These are phyloP conservation scores for Mortierella claussenii DNA, from an alignment of 192 early-diverging fungal species.

Conservation along the genomic window DNA sequence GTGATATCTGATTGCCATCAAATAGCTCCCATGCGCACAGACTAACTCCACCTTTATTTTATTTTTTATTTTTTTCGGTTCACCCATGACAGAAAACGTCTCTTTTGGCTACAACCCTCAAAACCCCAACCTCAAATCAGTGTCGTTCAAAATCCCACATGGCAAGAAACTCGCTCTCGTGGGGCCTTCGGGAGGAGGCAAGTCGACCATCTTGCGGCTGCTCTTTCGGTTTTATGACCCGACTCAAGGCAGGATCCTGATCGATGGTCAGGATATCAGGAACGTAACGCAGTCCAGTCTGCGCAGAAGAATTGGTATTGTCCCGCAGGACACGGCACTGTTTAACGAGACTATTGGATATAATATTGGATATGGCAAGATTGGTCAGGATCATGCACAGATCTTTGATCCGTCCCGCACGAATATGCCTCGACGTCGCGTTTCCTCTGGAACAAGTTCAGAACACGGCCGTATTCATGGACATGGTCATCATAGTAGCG, in stretches of 20 bases:
- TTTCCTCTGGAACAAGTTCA: constrained; percentile 11
- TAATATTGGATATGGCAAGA: constrained; percentile 91
- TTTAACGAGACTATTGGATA: constrained; percentile 92
- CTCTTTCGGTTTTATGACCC: constrained; percentile 96
- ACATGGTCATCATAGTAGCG: no score
- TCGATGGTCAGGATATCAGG: constrained; percentile 87
- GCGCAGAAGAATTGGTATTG: constrained; percentile 84
- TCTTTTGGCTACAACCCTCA: constrained; percentile 84
- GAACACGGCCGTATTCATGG: not conserved
- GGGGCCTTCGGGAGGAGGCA: constrained; percentile 92
- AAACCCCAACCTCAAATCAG: constrained; percentile 62
- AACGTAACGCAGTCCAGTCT: constrained; percentile 82
- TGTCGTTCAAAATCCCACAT: constrained; percentile 85
- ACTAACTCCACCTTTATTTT: not conserved
- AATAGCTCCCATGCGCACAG: no score
- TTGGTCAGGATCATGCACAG: constrained; percentile 68
- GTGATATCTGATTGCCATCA: no score
- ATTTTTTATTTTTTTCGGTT: not conserved
- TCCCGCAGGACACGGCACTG: constrained; percentile 83
- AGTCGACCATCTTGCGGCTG: constrained; percentile 86
- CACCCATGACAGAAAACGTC: constrained; percentile 75
- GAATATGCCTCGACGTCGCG: not conserved
- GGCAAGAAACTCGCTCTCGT: constrained; percentile 92
- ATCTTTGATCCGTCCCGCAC: constrained; percentile 45
- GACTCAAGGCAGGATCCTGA: constrained; percentile 75